Evolutionary conservation across 2,329 filamentous ascomycete species (phyloP).

Genomic region (Myriosclerotinia duriaeana): DNA sequence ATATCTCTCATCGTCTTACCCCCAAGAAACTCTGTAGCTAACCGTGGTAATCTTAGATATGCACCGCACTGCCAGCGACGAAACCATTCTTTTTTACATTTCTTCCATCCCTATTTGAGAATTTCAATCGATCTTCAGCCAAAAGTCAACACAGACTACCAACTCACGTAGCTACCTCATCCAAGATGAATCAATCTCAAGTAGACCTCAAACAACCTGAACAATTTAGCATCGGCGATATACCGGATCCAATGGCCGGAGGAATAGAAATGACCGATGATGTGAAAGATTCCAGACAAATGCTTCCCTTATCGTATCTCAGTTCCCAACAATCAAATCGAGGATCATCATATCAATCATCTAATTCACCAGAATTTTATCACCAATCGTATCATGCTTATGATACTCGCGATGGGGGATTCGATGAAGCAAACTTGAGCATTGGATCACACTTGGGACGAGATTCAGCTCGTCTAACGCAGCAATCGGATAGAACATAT

Average conservation of each 20-base stretch:
- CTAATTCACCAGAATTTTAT: neutral
- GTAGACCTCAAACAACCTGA: neutral
- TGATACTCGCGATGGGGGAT: slow-evolving; percentile 11
- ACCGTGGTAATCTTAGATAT: slow-evolving; percentile 39
- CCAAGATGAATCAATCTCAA: neutral
- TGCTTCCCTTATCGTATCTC: slow-evolving; percentile 19
- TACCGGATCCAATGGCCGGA: neutral
- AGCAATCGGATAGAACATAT: slow-evolving; percentile 2
- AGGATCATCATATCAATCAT: neutral
- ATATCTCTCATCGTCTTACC: neutral
- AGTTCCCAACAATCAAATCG: slow-evolving; percentile 3
- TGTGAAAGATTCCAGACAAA: slow-evolving; percentile 2
- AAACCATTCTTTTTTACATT: slow-evolving; percentile 47
- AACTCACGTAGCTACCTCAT: neutral
- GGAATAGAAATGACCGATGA: neutral
- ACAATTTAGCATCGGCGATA: slow-evolving; percentile 2
- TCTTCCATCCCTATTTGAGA: slow-evolving; percentile 35
- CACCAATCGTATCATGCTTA: slow-evolving; percentile 11
- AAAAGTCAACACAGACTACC: neutral
- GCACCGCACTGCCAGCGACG: slow-evolving; percentile 46
- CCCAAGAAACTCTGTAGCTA: neutral
- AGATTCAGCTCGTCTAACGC: slow-evolving; percentile 7
- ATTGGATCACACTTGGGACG: slow-evolving; percentile 2
- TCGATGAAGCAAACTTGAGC: slow-evolving; percentile 14
- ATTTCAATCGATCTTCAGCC: neutral